Evolutionary conservation across 2,329 filamentous ascomycete genomes (phyloP), one percentile per base, ranked within the genome.

Genomic region (Hypoxylon sp.): DNA sequence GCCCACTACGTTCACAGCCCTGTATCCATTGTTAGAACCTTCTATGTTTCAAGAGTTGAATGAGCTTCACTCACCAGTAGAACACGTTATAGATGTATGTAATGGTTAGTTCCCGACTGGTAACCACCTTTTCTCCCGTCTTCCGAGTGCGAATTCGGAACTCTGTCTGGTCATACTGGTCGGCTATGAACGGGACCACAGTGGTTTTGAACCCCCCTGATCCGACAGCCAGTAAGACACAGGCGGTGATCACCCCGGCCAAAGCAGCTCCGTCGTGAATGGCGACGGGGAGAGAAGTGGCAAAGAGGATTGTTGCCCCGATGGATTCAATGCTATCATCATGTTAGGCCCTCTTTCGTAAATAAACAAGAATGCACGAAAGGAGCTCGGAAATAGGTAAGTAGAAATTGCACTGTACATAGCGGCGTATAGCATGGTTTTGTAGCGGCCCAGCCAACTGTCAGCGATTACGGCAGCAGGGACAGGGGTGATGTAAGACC

Each of bases 381-480:
- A 44, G 7, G 25, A 14, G 14, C 3, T 31, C 22, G 22, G 3
- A 20, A 14, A 17, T n/a, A 33, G 54, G 13, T 22, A 61, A 22
- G 46, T 30, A 37, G 27, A 11, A 17, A 42, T 22, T 54, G 4
- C 7, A 64, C 57, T 17, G 6, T 62, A 69, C 58, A 66, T 62
- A 30, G 57, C 62, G 35, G 58, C 57, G 31, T 59, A 69, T 6
- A 68, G 35, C 60, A 70, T 67, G 10, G 64, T 70, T 30, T 64
- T 70, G 13, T 70, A 70, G 27, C 68, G 68, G 10, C 67, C 67
- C 8, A 69, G 37, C 63, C 63, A 67, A 22, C 54, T 58, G 50
- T 69, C 67, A n/a, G 64, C 54, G 35, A 69, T 56, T 20, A 67
- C 37, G 4, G 59, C 67, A 13, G 56, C 54, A 14, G 63, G 63